Conservation (phyloP, 192 early-diverging fungal genomes). For the Gamsiella multidivaricata region DNA sequence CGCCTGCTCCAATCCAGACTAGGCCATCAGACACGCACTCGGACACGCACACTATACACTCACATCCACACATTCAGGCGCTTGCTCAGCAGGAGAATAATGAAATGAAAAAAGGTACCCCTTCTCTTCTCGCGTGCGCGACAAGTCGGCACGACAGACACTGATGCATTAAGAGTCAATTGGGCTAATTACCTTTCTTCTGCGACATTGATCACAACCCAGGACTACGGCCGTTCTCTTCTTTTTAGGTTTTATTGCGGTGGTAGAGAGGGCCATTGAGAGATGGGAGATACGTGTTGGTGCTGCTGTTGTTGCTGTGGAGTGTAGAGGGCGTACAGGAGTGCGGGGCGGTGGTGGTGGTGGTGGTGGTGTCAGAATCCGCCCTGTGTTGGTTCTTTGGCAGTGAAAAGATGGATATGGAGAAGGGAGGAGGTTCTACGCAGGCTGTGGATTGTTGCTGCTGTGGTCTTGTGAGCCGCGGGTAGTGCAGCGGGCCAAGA, state of each 20-base stretch:
- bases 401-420: too few relatives aligned
- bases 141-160: too few relatives aligned
- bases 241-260: slow-evolving; percentile 51
- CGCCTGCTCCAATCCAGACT: not conserved
- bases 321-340: not conserved
- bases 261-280: slow-evolving; percentile 19
- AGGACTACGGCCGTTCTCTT: slow-evolving; percentile 51
- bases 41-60: not conserved
- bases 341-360: not conserved
- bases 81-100: not conserved
- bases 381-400: too few relatives aligned
- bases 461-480: too few relatives aligned
- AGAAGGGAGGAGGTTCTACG: not conserved
- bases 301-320: not conserved
- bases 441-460: not conserved
- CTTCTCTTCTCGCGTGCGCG: too few relatives aligned
- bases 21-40: not conserved
- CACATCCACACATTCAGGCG: not conserved
- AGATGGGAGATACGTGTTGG: too few relatives aligned
- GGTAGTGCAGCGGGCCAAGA: too few relatives aligned
- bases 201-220: slow-evolving; percentile 50
- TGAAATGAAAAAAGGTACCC: not conserved
- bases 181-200: slow-evolving; percentile 53
- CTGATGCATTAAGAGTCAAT: too few relatives aligned
- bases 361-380: too few relatives aligned